Base-by-base conservation (phyloP, 2,329 filamentous ascomycete genomes). In the Lecanicillium sp. region DNA sequence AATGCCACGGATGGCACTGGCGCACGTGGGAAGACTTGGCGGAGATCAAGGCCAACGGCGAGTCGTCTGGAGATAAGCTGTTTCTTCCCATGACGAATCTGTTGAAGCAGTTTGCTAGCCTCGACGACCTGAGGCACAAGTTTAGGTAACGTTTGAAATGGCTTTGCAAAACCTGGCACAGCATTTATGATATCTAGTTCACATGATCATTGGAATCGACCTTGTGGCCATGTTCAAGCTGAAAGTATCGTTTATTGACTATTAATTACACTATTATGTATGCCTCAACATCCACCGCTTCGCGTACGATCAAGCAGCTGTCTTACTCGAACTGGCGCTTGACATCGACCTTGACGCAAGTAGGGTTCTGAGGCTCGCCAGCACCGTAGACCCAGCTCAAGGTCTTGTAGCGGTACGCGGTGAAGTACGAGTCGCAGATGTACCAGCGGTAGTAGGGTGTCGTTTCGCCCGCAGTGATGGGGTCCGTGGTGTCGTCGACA, bases 1-100 rank as follows among this genome's bases (percentile, higher is more conserved):
- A 77, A 49, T 75, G 72, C 46, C 61, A 61, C 7, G 58, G 55
- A 0, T 77, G 73, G 73, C 43, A 50, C 7, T 76, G 70, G 71
- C 59, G 58, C 46, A 53, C 54, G 3, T 72, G 65, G 65, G 55
- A 62, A 0, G 61, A 71, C 15, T 46, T 76, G 20, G 54, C 46
- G 33, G 41, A 41, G 17, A 54, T 64, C 40, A 50, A 51, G 17
- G 45, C 50, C 2, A 51, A 51, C 9, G 40, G 29, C 8, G 14
- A 28, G 19, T 30, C 41, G 1, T 25, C 43, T 8, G 49, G 40
- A 3, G 47, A 49, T 11, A 44, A 43, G 10, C 37, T 64, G 14
- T 64, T 64, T 35, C 40, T 59, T 5, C 61, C 61, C 1, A 17
- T 64, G 40, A 38, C 49, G 5, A 46, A 59, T 17, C 46, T 64